Evolutionary conservation across 192 early-diverging fungal genomes (phyloP).

Genomic region (Funneliformis mosseae): DNA sequence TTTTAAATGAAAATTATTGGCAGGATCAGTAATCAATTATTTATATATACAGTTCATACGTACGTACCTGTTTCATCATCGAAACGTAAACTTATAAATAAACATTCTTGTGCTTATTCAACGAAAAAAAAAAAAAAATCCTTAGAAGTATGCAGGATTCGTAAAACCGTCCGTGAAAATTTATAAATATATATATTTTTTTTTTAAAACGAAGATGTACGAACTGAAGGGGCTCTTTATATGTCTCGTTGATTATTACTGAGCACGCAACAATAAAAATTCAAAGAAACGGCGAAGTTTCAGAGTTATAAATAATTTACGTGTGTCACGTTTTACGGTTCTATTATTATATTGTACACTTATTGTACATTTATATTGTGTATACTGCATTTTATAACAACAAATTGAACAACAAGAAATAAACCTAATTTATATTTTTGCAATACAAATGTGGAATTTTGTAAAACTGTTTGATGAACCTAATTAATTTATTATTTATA

Average conservation of each 20-base stretch:
- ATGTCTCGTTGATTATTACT: neutral
- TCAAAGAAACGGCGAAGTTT: too few species aligned
- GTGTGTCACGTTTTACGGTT: too few species aligned
- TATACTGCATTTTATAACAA: neutral
- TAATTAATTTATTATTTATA: neutral
- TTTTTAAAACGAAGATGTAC: neutral
- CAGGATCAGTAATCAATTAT: too few species aligned
- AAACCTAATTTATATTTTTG: neutral
- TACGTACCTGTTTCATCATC: too few species aligned
- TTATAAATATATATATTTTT: too few species aligned
- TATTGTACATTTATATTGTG: too few species aligned
- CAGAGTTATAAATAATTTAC: too few species aligned
- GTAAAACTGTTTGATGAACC: neutral
- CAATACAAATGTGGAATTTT: neutral
- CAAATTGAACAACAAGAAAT: neutral
- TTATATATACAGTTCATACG: too few species aligned
- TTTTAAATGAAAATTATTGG: too few species aligned
- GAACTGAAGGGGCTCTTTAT: neutral
- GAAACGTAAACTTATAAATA: too few species aligned
- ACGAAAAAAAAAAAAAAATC: neutral
- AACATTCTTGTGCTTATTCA: too few species aligned
- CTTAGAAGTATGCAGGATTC: neutral
- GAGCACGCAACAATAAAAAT: neutral
- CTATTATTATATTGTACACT: too few species aligned
- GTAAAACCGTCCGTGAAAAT: neutral